Percentiles rank a stretch among this genome's conserved stretches.
phyloP scores from a whole-genome alignment of 1,284 basidiomycete species.

The Inonotus hispidus region DNA sequence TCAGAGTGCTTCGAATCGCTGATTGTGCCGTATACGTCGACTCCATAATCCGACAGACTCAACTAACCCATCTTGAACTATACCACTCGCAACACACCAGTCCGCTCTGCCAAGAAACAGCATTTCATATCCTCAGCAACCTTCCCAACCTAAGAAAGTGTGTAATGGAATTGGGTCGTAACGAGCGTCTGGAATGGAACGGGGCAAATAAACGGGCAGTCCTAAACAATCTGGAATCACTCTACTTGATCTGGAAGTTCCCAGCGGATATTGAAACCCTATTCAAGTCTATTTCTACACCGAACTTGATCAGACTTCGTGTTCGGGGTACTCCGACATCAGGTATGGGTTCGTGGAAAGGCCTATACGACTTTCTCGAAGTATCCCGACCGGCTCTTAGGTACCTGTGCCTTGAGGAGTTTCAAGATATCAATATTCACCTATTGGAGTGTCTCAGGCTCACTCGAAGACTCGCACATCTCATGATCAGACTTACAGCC shows the following conservation, averaged over 20 bases:
- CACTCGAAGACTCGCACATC: neutral
- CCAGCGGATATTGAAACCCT: slow-evolving; percentile 6
- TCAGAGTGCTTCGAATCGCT: slow-evolving; percentile 1
- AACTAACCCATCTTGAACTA: slow-evolving; percentile 11
- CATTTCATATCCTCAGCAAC: neutral
- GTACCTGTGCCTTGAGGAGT: slow-evolving; percentile 7
- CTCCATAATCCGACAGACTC: neutral
- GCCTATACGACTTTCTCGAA: slow-evolving; percentile 7
- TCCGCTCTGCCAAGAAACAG: neutral
- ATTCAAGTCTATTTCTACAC: slow-evolving; percentile 4
- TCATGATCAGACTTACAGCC: slow-evolving; percentile 3
- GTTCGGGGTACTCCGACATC: slow-evolving; percentile 5
- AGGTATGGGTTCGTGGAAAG: neutral
- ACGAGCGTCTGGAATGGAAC: neutral
- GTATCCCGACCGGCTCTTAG: neutral
- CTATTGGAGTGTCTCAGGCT: slow-evolving; percentile 1
- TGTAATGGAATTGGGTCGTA: slow-evolving; percentile 1
- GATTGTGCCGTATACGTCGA: slow-evolving; percentile 2
- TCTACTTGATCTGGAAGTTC: slow-evolving; percentile 10
- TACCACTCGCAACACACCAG: neutral
- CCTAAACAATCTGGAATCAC: neutral
- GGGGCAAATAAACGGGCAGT: neutral
- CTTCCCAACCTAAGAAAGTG: neutral
- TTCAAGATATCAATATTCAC: neutral
- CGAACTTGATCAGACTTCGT: slow-evolving; percentile 8